These are phyloP conservation scores for Chaetomium sp. DNA, from an alignment of 2,329 filamentous ascomycete species.

Conservation along the genomic window DNA sequence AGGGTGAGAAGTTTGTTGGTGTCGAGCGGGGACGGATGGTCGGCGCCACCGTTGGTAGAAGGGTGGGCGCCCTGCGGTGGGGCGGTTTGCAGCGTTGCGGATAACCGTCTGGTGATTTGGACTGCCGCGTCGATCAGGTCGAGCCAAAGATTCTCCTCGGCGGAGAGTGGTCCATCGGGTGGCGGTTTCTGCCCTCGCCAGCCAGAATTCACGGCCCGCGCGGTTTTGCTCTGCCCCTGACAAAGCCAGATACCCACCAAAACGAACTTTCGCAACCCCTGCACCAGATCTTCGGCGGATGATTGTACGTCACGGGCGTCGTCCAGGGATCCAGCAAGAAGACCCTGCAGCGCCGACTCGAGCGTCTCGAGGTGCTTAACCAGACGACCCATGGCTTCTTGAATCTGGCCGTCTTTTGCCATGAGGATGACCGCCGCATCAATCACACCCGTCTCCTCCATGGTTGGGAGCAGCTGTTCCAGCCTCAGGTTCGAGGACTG, in stretches of 20 bases:
- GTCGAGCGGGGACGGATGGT: constrained; percentile 46
- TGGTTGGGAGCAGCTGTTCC: constrained; percentile 77
- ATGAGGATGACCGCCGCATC: constrained; percentile 92
- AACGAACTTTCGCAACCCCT: constrained; percentile 82
- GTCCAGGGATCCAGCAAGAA: constrained; percentile 62
- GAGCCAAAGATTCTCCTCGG: constrained; percentile 62
- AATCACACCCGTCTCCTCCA: constrained; percentile 87
- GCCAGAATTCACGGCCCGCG: constrained; percentile 49
- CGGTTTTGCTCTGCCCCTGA: constrained; percentile 74
- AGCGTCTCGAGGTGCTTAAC: constrained; percentile 79
- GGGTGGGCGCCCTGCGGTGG: constrained; percentile 20
- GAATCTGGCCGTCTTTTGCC: constrained; percentile 81
- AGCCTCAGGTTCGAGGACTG: constrained; percentile 78
- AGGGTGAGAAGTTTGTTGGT: constrained; percentile 64
- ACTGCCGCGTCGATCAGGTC: constrained; percentile 63
- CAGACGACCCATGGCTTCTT: constrained; percentile 81
- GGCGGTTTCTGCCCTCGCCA: constrained; percentile 55
- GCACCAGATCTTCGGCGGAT: constrained; percentile 72
- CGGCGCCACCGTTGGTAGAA: constrained; percentile 34
- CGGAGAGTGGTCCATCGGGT: constrained; percentile 49
- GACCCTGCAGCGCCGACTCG: constrained; percentile 73
- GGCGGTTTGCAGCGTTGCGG: constrained; percentile 52
- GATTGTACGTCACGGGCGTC: constrained; percentile 60
- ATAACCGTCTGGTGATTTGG: constrained; percentile 65
- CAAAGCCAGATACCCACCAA: constrained; percentile 96